Base-by-base conservation (phyloP, 768 basidiomycete genomes). In the Sporobolomyces roseus region DNA sequence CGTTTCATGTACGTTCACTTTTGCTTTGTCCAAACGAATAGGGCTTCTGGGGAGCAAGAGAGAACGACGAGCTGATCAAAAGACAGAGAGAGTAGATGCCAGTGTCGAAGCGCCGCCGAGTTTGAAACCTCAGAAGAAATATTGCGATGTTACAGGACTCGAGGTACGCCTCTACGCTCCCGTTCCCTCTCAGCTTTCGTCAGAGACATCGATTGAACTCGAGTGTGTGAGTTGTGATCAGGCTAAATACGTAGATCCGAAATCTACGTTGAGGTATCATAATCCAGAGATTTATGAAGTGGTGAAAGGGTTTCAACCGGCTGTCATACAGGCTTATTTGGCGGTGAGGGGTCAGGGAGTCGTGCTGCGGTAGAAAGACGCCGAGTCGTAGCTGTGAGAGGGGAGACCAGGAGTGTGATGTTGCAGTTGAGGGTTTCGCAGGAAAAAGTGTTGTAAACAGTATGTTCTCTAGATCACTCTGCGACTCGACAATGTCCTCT, bases 131-230 rank as follows among this genome's bases (percentile, higher is more conserved):
- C 65, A 78, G 0, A 82, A 81, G 70, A 80, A 81, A 60, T 82
- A 80, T 72, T 82, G 81, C 77, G 81, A 82, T 60, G 77, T 82
- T 49, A 82, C 81, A 3, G 81, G 81, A 1, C 77, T 82, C 17
- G 77, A 78, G 54, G 79, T 78, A 25, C 64, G 71, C 29, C 25
- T 23, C 25, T 49, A 9, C 46, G 2, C 38, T 30, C 36, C 29
- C 17, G 29, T 38, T 21, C 32, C 36, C 21, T 1, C 53, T 45
- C 32, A 32, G 29, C 27, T 30, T 23, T 48, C 50, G 35, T 4
- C 32, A 21, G 32, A 17, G 27, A 12, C 3, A 17, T 27, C n/a
- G 3, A 56, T 16, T 36, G 38, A 41, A 8, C 35, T 16, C 17
- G 8, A 33, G 16, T 8, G 9, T 50, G 25, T 27, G 12, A 43